These are phyloP conservation scores for Colletotrichum tamarilloi DNA, from an alignment of 2,329 filamentous ascomycete genomes.

Conservation along the genomic window DNA sequence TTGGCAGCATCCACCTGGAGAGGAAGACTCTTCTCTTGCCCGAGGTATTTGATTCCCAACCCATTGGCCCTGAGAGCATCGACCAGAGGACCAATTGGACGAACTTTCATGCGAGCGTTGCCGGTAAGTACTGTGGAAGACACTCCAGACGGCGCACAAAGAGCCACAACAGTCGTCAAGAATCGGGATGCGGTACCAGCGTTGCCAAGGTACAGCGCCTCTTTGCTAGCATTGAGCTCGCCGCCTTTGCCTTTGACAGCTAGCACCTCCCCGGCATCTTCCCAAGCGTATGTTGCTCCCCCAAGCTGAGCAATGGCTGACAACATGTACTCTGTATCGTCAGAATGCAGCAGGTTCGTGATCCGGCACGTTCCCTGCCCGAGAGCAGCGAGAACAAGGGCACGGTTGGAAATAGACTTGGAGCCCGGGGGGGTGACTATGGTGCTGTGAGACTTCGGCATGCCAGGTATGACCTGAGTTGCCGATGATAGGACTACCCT, in stretches of 20 bases:
- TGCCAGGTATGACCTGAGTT: conserved; percentile 77
- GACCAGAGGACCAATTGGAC: conserved; percentile 92
- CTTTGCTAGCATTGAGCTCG: conserved; percentile 77
- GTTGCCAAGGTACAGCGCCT: conserved; percentile 92
- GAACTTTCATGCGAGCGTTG: conserved; percentile 95
- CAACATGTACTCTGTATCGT: conserved; percentile 97
- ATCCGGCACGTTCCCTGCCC: conserved; percentile 88
- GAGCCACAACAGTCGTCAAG: conserved; percentile 88
- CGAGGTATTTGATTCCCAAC: conserved; percentile 86
- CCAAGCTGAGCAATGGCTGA: conserved; percentile 87
- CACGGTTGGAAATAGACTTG: conserved; percentile 97
- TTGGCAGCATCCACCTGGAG: conserved; percentile 84
- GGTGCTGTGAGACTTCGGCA: conserved; percentile 73
- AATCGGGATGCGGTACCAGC: conserved; percentile 97
- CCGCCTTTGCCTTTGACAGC: conserved; percentile 94
- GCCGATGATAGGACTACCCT: conserved; percentile 84
- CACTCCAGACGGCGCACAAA: conserved; percentile 76
- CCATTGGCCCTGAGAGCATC: conserved; percentile 90
- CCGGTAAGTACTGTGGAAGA: conserved; percentile 86
- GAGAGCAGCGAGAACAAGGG: conserved; percentile 91
- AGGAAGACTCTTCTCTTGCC: conserved; percentile 85
- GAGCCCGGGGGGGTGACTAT: conserved; percentile 92
- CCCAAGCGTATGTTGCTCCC: conserved; percentile 92
- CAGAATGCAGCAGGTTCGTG: conserved; percentile 93
- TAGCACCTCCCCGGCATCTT: conserved; percentile 91